Base-by-base conservation (phyloP, 371 early-diverging fungal genomes). In the Amoeboaphelidium occidentale region DNA sequence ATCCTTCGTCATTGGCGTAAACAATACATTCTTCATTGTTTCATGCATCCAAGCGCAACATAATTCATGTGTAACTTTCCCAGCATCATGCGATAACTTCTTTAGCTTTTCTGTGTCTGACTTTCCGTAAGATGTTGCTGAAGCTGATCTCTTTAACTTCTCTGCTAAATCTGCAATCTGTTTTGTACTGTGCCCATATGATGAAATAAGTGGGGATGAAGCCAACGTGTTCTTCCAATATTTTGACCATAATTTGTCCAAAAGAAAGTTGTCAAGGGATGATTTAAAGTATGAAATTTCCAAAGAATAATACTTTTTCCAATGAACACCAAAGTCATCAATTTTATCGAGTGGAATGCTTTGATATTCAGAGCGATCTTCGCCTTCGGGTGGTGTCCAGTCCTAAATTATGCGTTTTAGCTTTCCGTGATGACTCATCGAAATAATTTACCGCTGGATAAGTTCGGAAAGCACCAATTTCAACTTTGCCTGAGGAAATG, bases 251-350 rank as follows among this genome's bases (percentile, higher is more conserved):
- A 96, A 72, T 45, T 77, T 71, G 50, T 91, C 89, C 46, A 96
- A 59, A 45, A 96, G 63, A 27, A 76, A 68, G 2, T 69, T 69
- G 64, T 96, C 97, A 47, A 86, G 60, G 2, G 68, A 61, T 20
- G 94, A 93, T 63, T 91, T 92, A 66, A 93, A 93, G 63, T 84
- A 84, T 1, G 82, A 75, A 21, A 93, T 73, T 41, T 85, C 84
- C 39, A 96, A 70, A 24, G 76, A 79, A 61, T 96, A 93, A 63
- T 96, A 91, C 25, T 70, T 70, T 53, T 81, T 85, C 49, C 78
- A 76, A 61, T 92, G 92, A 14, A 88, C 91, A 56, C 93, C 97
- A 62, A 92, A 93, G 63, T 96, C 97, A 63, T 90, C 92, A 55
- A 90, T 85, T 56, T 96, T 96, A 67, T 69, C 71, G 43, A 86